Percentiles rank a stretch among this genome's conserved stretches.
Conservation (phyloP, 2,329 filamentous ascomycete species). For the Alternaria brassicicola region DNA sequence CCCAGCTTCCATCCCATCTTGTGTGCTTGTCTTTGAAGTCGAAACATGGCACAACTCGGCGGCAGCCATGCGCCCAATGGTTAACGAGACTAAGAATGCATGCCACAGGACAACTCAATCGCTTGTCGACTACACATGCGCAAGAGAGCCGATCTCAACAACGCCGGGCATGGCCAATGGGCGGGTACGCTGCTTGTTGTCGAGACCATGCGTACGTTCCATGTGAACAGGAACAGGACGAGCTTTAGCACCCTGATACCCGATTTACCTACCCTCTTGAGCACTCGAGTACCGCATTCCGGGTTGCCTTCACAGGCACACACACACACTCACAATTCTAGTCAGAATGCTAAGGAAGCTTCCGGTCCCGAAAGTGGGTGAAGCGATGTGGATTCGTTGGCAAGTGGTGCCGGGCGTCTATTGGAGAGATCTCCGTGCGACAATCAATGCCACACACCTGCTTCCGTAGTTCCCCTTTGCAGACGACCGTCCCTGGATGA, state of each 20-base stretch:
- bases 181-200: conserved; percentile 34
- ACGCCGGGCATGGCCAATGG: conserved; percentile 34
- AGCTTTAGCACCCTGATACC: conserved; percentile 29
- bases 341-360: conserved; percentile 21
- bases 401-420: conserved; percentile 43
- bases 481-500: conserved; percentile 11
- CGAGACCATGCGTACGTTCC: conserved; percentile 26
- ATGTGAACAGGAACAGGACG: conserved; percentile 24
- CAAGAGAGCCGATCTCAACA: conserved; percentile 31
- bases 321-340: conserved; percentile 24
- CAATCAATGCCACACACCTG: conserved; percentile 38
- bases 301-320: conserved; percentile 25
- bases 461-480: conserved; percentile 16
- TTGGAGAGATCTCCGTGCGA: conserved; percentile 41
- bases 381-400: conserved; percentile 44
- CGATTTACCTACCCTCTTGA: conserved; percentile 35
- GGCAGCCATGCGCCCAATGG: conserved; percentile 43
- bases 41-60: conserved; percentile 40
- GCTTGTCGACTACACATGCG: conserved; percentile 21
- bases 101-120: conserved; percentile 34
- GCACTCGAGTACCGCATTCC: conserved; percentile 8
- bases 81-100: conserved; percentile 31
- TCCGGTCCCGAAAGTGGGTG: conserved; percentile 23
- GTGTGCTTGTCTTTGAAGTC: conserved; percentile 35
- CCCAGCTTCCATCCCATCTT: conserved; percentile 23